Evolutionary conservation across 83 land plant genomes (phyloP).

Genomic region (Picea engelmannii): DNA sequence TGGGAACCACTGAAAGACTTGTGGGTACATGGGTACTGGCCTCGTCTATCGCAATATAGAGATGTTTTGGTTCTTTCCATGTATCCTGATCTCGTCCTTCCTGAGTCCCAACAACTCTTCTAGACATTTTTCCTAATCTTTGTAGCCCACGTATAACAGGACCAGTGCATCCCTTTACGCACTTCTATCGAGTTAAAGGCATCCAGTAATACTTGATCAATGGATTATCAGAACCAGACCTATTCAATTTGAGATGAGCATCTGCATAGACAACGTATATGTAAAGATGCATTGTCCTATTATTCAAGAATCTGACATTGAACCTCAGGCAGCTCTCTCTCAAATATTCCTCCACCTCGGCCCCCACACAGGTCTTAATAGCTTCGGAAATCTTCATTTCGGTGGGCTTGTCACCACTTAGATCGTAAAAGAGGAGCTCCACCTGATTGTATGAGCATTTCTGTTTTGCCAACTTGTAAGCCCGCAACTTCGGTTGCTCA

Average conservation of each 20-base stretch:
- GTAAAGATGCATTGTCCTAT: conserved; percentile 30
- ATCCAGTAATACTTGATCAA: conserved; percentile 23
- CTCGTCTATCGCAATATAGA: conserved; percentile 48
- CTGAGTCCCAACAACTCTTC: too few species aligned
- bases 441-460: conserved; percentile 13
- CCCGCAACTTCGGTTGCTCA: too few species aligned
- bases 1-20: conserved; percentile 22
- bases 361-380: too few species aligned
- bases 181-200: too few species aligned
- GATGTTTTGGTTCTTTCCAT: conserved; percentile 42
- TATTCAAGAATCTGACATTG: conserved; percentile 40
- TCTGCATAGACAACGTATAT: conserved; percentile 29
- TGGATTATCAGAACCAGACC: not conserved
- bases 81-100: not conserved
- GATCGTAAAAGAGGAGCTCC: too few species aligned
- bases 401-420: not conserved
- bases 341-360: conserved; percentile 37
- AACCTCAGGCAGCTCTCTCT: conserved; percentile 44
- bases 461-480: conserved; percentile 8
- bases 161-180: conserved; percentile 35
- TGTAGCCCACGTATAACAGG: conserved; percentile 31
- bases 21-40: conserved; percentile 48
- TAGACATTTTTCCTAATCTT: too few species aligned
- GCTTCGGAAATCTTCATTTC: conserved; percentile 43
- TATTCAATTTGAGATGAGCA: conserved; percentile 17